phyloP scores from a whole-genome alignment of 768 basidiomycete genomes.

The Naganishia vaughanmartiniae region DNA sequence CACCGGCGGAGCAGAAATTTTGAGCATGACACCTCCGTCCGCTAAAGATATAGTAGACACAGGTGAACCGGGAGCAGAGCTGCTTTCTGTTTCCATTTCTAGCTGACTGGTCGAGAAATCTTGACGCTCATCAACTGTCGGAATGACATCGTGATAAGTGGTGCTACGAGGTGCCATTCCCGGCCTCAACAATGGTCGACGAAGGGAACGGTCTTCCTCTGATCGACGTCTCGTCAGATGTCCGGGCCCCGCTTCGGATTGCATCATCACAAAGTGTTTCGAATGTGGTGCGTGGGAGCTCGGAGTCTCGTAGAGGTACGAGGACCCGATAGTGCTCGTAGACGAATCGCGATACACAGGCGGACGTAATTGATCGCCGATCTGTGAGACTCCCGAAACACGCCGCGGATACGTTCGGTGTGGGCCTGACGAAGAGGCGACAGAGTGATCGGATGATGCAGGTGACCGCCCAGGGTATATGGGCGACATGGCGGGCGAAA shows the following conservation, averaged over 20 bases:
- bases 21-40: conserved; percentile 65
- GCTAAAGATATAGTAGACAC: conserved; percentile 50
- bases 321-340: conserved; percentile 14
- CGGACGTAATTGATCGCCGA: conserved; percentile 7
- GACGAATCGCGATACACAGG: conserved; percentile 18
- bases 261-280: conserved; percentile 22
- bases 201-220: conserved; percentile 42
- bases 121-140: conserved; percentile 6
- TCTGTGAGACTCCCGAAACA: not conserved
- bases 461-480: conserved; percentile 15
- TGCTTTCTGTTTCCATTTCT: conserved; percentile 29
- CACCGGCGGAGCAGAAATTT: conserved; percentile 62
- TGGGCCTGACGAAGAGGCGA: conserved; percentile 7
- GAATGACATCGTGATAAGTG: conserved; percentile 52
- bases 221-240: conserved; percentile 43
- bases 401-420: conserved; percentile 12
- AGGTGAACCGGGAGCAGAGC: conserved; percentile 47
- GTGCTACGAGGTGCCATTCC: conserved; percentile 57
- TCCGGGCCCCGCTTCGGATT: conserved; percentile 24
- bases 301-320: conserved; percentile 17
- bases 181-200: conserved; percentile 54
- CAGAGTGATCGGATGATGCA: conserved; percentile 14
- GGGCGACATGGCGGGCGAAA: conserved; percentile 29
- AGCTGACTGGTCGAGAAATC: conserved; percentile 27
- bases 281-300: conserved; percentile 9